These are phyloP conservation scores for Phalaenopsis hybrid DNA, from an alignment of 116 monocot species.

Conservation along the genomic window DNA sequence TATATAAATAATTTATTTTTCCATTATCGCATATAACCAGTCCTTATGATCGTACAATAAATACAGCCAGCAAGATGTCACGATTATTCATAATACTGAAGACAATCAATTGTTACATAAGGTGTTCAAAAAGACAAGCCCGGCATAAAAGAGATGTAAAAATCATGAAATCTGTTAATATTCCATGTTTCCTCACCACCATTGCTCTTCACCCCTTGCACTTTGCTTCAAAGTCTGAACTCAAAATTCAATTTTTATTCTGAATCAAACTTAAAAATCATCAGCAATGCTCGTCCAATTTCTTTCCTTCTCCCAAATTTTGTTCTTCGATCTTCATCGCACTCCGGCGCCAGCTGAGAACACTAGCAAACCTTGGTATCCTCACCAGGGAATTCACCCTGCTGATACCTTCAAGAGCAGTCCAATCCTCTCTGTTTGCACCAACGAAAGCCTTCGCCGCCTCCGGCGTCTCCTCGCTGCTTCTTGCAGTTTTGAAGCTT, in stretches of 20 bases:
- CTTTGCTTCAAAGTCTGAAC: not conserved
- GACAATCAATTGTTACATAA: not conserved
- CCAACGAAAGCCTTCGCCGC: not conserved
- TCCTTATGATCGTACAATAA: no score
- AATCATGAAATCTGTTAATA: not conserved
- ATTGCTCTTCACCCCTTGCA: not conserved
- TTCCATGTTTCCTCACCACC: not conserved
- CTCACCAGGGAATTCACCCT: slow-evolving; percentile 46
- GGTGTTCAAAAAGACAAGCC: not conserved
- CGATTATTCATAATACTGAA: not conserved
- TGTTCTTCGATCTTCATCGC: slow-evolving; percentile 20
- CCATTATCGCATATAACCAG: no score
- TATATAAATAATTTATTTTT: no score
- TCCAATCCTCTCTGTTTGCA: slow-evolving; percentile 26
- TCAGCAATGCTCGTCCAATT: not conserved
- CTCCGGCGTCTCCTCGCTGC: slow-evolving; percentile 21
- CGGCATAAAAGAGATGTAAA: not conserved
- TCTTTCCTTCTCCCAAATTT: not conserved
- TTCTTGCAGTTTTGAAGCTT: slow-evolving; percentile 39
- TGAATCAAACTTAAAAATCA: not conserved
- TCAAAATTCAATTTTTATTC: no score
- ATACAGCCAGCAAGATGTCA: not conserved
- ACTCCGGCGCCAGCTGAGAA: slow-evolving; percentile 37
- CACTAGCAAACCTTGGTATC: slow-evolving; percentile 22
- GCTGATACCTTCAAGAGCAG: slow-evolving; percentile 44